Evolutionary conservation across 2,329 filamentous ascomycete species (phyloP), one percentile per base, ranked within the genome.

Genomic region (Colletotrichum echinochloae): DNA sequence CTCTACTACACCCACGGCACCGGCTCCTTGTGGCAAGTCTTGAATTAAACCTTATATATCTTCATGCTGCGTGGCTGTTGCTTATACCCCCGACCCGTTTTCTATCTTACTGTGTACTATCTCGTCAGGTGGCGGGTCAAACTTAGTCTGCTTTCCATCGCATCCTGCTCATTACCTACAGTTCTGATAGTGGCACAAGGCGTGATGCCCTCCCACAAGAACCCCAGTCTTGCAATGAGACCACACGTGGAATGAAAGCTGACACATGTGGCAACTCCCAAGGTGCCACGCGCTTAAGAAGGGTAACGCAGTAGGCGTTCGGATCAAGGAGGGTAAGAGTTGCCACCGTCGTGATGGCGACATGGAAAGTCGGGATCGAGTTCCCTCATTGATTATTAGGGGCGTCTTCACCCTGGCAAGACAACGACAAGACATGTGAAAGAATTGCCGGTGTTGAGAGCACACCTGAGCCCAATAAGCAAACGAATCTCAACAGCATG

Each of bases 181-280:
- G n/a, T 30, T 37, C 11, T 30, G 1, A n/a, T 12, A 8, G 33
- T 37, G n/a, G n/a, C 20, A 20, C 41, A 44, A n/a, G 41, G 41
- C 18, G 7, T 44, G 20, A 44, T 44, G 41, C 18, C 7, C n/a
- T n/a, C n/a, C 11, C 6, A 51, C 46, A 55, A 39, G 26, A 55
- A 26, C 33, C 28, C 8, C 49, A 20, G 12, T 18, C 14, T 60
- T 37, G 37, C 52, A 16, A 41, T 28, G 28, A 37, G 16, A 68
- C 33, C 62, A 51, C 41, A 48, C 16, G 9, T 60, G 30, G 23
- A 51, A 37, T 39, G 30, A 16, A 16, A 65, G 18, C 20, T 60
- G 39, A 54, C 37, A 49, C 44, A 48, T 60, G 54, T 60, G 46
- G 60, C 66, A 49, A 66, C 60, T 33, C 46, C 49, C 48, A 55